Base-by-base conservation (phyloP, 1,139 yeast genomes). In the Starmera stellimalicola region DNA sequence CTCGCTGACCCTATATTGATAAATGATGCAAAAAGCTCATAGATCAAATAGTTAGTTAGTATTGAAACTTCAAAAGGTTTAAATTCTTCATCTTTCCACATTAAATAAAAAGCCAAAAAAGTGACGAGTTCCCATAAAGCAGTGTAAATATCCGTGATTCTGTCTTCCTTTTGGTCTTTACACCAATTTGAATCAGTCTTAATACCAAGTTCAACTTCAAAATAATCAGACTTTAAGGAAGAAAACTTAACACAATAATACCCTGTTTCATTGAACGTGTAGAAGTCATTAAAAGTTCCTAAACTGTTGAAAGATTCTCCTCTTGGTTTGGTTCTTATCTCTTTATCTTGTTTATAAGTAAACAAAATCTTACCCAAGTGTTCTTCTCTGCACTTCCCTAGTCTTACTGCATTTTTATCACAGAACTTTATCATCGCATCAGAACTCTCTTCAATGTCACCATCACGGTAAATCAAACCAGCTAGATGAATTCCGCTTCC, bases 401-500 rank as follows among this genome's bases (percentile, higher is more conserved):
- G 18, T 10, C 15, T 10, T 8, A 27, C 23, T 9, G 30, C 30
- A 11, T 18, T 17, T 10, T 10, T 10, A 27, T 18, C 30, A 27
- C 30, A 27, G 16, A 10, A 15, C 10, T 15, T 6, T 14, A 27
- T n/a, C 5, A 14, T 7, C n/a, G 7, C 8, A 4, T 9, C 6
- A 15, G 14, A 9, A 3, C 5, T 4, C 18, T 27, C 15, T 12
- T 17, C 5, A 16, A 27, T 12, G 11, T 17, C 19, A 12, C 14
- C 18, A 7, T 18, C 23, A 18, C 30, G 18, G 16, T 27, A 27
- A 6, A 27, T 11, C 7, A 27, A 16, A 15, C n/a, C 30, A 7
- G 19, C 29, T 11, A 29, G 27, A 22, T 22, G 25, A 6, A 22
- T 22, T 63, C 83, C 33, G 83, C 77, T 56, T 58, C 71, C 18